Percentiles rank a stretch among this genome's conserved stretches.
Conservation (phyloP, 176 grass and related monocot species). For the Thinopyrum elongatum region DNA sequence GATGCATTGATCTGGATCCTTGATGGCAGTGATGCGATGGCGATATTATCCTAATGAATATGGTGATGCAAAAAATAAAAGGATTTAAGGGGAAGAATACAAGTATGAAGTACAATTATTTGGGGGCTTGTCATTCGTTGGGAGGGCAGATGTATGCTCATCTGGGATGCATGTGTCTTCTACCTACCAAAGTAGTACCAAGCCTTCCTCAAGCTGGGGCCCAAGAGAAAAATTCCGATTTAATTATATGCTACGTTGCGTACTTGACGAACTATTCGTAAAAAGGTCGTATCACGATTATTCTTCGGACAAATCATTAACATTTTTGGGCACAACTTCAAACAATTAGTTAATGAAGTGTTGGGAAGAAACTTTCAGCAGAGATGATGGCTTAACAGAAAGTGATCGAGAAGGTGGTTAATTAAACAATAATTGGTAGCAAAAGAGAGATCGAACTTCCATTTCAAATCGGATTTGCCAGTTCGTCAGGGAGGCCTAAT, state of each 20-base stretch:
- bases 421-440: background rate
- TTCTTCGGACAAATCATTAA: background rate
- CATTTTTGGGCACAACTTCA: background rate
- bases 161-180: background rate
- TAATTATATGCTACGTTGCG: background rate
- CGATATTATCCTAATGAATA: conserved; percentile 15
- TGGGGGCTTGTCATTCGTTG: conserved; percentile 21
- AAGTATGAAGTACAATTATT: conserved; percentile 20
- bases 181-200: conserved; percentile 2
- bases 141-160: background rate
- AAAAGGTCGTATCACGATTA: background rate
- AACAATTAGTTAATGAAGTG: background rate
- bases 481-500: conserved; percentile 15
- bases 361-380: background rate
- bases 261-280: background rate
- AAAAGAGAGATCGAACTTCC: conserved; percentile 17
- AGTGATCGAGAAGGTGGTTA: background rate
- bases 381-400: conserved; percentile 22
- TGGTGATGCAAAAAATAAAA: background rate
- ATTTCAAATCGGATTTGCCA: conserved; percentile 36
- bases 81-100: background rate
- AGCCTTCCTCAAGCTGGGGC: background rate
- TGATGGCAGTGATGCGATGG: conserved; percentile 30
- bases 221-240: background rate
- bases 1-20: conserved; percentile 18